Evolutionary conservation across 225 moss, liverwort and hornwort genomes (phyloP).

Genomic region (Bryoerythrophyllum caledonicum): DNA sequence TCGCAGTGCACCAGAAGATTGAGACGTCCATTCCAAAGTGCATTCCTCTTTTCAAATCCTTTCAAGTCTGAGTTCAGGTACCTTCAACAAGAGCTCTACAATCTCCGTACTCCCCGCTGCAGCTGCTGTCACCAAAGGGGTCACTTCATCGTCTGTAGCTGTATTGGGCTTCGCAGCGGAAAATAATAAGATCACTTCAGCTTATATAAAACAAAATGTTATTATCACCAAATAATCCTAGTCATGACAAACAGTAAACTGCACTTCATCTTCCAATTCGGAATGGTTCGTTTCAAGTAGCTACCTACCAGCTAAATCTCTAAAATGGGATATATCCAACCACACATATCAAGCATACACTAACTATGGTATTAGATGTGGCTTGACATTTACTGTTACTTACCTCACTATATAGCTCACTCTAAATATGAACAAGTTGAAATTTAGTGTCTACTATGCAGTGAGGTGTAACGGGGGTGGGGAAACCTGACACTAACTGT

Average conservation of each 20-base stretch:
- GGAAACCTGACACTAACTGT: too few species aligned
- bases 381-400: too few species aligned
- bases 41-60: conserved; percentile 15
- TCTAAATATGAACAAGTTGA: too few species aligned
- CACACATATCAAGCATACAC: not conserved
- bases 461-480: too few species aligned
- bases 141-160: conserved; percentile 86
- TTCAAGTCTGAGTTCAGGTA: conserved; percentile 24
- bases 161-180: conserved; percentile 60
- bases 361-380: too few species aligned
- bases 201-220: conserved; percentile 3
- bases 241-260: conserved; percentile 2
- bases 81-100: conserved; percentile 76
- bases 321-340: not conserved
- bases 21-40: conserved; percentile 1
- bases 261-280: conserved; percentile 10
- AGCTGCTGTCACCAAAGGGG: conserved; percentile 88
- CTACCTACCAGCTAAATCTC: conserved; percentile 1
- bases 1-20: conserved; percentile 12
- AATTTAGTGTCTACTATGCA: too few species aligned
- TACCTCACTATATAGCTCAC: too few species aligned
- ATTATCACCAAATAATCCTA: conserved; percentile 5
- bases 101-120: conserved; percentile 76
- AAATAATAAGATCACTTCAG: conserved; percentile 26
- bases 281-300: not conserved